Base-by-base conservation (phyloP, 75 land plant genomes). In the Cryptomeria japonica region DNA sequence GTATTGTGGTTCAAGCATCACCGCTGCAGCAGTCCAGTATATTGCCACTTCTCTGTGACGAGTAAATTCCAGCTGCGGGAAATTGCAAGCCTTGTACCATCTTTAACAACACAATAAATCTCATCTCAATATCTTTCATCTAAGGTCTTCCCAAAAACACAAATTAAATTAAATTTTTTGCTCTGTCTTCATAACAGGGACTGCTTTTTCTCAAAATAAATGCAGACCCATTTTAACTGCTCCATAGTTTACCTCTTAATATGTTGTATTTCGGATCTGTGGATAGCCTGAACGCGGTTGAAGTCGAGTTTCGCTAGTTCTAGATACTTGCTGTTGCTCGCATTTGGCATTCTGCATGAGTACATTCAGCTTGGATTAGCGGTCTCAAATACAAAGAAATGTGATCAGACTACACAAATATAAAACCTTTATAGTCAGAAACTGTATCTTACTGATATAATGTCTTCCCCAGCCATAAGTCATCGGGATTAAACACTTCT, bases 391-490 rank as follows among this genome's bases (percentile, higher is more conserved):
- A 15, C 11, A 42, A 9, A 10, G 5, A 19, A 73, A 41, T 0
- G 46, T 13, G 13, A 41, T n/a, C 34, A 11, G 12, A 47, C 49
- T 8, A 47, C 6, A 47, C 49, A 0, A 5, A 70, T 1, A 70
- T 7, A 7, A 70, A 25, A n/a, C 5, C 73, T 70, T 70, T 25
- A 31, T 7, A 49, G 1, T 49, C 51, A 51, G 76, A 72, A 31
- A 31, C 76, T 44, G 68, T 56, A 7, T 16, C 86, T 87, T 64
- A 94, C 97, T 94, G 93, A 90, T 96, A 97, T 13, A 97, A 91
- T 5, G 93, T 94, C 87, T 97, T 97, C 34, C 97, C 97, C 49
- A 96, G 95, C 99, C 99, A 97, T 0, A 95, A 93, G 86, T 97
- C 99, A 14, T 87, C 87, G 1, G 95, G 91, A 18, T 84, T 88